A percentile compares a stretch with the other conserved stretches of the same genome.
phyloP scores from a whole-genome alignment of 768 basidiomycete species.

The Termitomyces sp. region DNA sequence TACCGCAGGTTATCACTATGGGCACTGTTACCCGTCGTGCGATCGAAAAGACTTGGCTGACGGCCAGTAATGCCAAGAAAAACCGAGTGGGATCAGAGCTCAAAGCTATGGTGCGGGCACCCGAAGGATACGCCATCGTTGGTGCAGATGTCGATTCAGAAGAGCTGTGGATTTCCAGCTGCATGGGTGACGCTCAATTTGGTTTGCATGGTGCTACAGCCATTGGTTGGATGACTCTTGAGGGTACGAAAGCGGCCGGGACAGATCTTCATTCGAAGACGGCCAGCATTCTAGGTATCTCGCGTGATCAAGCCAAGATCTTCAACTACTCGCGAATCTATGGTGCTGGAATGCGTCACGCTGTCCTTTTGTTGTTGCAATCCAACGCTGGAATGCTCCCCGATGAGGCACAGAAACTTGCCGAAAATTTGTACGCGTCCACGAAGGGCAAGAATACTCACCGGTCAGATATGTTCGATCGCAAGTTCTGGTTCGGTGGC shows the following conservation, averaged over 20 bases:
- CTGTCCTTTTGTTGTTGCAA: conserved; percentile 82
- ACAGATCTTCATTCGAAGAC: conserved; percentile 98
- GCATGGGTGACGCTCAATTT: conserved; percentile 98
- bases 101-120: conserved; percentile 96
- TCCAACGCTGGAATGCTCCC: conserved; percentile 76
- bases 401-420: conserved; percentile 75
- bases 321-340: conserved; percentile 99
- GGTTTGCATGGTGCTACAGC: conserved; percentile 95
- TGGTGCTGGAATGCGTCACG: conserved; percentile 96
- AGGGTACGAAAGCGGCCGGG: conserved; percentile 91
- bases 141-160: conserved; percentile 99
- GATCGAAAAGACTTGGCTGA: conserved; percentile 97
- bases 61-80: conserved; percentile 96
- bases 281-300: conserved; percentile 87
- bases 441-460: conserved; percentile 93
- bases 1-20: conserved; percentile 98
- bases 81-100: conserved; percentile 98
- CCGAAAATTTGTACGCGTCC: conserved; percentile 82
- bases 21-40: conserved; percentile 97
- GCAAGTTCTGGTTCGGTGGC: conserved; percentile 95
- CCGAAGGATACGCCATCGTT: conserved; percentile 89
- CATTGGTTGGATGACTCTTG: conserved; percentile 99
- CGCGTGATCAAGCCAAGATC: conserved; percentile 93
- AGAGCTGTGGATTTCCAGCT: conserved; percentile 98
- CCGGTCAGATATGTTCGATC: conserved; percentile 65